phyloP scores from a whole-genome alignment of 2,329 filamentous ascomycete species.

The Penicillium hesseltinei region DNA sequence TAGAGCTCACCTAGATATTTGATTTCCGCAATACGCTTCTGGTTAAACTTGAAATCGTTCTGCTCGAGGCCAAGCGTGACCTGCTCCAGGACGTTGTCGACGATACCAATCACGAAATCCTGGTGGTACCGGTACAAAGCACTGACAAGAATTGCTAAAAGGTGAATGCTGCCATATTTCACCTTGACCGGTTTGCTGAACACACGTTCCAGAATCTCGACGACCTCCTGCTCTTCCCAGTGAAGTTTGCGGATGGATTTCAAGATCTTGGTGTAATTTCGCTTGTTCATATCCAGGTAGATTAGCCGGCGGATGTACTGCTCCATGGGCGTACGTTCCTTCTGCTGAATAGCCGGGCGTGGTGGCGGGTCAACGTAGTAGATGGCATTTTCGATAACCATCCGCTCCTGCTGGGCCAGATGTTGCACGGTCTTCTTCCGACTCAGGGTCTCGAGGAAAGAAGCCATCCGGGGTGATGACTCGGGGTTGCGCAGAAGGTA shows the following conservation, averaged over 20 bases:
- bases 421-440: slow-evolving; percentile 96
- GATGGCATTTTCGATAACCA: slow-evolving; percentile 96
- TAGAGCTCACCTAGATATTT: slow-evolving; percentile 97
- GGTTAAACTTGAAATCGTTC: slow-evolving; percentile 97
- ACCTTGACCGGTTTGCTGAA: slow-evolving; percentile 97
- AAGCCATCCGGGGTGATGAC: slow-evolving; percentile 87
- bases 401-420: slow-evolving; percentile 90
- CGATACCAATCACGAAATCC: slow-evolving; percentile 82
- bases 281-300: slow-evolving; percentile 90
- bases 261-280: slow-evolving; percentile 87
- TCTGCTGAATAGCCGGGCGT: slow-evolving; percentile 90
- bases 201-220: slow-evolving; percentile 77
- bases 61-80: slow-evolving; percentile 85
- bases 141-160: slow-evolving; percentile 84
- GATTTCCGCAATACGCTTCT: slow-evolving; percentile 89
- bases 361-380: slow-evolving; percentile 98
- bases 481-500: slow-evolving; percentile 91
- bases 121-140: slow-evolving; percentile 90
- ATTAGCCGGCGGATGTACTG: slow-evolving; percentile 89
- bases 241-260: slow-evolving; percentile 94
- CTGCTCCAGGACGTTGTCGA: slow-evolving; percentile 87
- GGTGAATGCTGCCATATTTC: slow-evolving; percentile 94
- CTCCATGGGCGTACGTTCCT: slow-evolving; percentile 90
- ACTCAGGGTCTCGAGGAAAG: slow-evolving; percentile 90
- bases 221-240: slow-evolving; percentile 92